A percentile compares a stretch with the other conserved stretches of the same genome.
Evolutionary conservation across 2,329 filamentous ascomycete genomes (phyloP).

Genomic region (Paecilomyces formosus): DNA sequence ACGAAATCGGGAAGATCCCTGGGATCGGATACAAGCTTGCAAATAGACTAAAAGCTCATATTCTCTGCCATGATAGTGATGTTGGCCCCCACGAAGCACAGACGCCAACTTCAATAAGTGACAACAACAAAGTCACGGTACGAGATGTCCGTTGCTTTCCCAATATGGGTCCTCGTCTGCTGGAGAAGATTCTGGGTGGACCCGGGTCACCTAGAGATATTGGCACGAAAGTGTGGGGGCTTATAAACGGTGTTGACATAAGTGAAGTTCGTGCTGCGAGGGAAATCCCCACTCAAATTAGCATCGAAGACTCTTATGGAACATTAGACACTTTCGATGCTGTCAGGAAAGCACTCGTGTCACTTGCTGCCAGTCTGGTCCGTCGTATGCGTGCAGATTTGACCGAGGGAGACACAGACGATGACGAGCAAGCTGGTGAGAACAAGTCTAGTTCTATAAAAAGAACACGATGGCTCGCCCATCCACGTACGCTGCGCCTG

Average conservation of each 20-base stretch:
- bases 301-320: slow-evolving; percentile 87
- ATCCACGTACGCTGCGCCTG: slow-evolving; percentile 73
- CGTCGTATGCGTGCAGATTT: slow-evolving; percentile 74
- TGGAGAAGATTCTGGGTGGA: slow-evolving; percentile 64
- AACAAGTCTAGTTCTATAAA: neutral
- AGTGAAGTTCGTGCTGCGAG: slow-evolving; percentile 64
- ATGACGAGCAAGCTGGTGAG: slow-evolving; percentile 3
- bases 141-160: slow-evolving; percentile 56
- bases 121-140: slow-evolving; percentile 54
- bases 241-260: slow-evolving; percentile 75
- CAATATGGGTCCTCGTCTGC: slow-evolving; percentile 53
- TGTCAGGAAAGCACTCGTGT: slow-evolving; percentile 60
- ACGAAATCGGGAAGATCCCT: slow-evolving; percentile 73
- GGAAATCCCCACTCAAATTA: slow-evolving; percentile 76
- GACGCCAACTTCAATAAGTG: slow-evolving; percentile 30
- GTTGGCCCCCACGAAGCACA: slow-evolving; percentile 23
- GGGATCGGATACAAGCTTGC: slow-evolving; percentile 79
- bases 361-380: slow-evolving; percentile 63
- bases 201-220: slow-evolving; percentile 65
- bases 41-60: slow-evolving; percentile 56
- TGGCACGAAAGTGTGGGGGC: slow-evolving; percentile 64
- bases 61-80: slow-evolving; percentile 40
- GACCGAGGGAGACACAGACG: slow-evolving; percentile 43
- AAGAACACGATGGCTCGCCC: slow-evolving; percentile 61
- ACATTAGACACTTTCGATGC: slow-evolving; percentile 58